Percentiles rank a stretch among this genome's conserved stretches.
Evolutionary conservation across 2,329 filamentous ascomycete genomes (phyloP).

Genomic region (Alternaria brassicicola): DNA sequence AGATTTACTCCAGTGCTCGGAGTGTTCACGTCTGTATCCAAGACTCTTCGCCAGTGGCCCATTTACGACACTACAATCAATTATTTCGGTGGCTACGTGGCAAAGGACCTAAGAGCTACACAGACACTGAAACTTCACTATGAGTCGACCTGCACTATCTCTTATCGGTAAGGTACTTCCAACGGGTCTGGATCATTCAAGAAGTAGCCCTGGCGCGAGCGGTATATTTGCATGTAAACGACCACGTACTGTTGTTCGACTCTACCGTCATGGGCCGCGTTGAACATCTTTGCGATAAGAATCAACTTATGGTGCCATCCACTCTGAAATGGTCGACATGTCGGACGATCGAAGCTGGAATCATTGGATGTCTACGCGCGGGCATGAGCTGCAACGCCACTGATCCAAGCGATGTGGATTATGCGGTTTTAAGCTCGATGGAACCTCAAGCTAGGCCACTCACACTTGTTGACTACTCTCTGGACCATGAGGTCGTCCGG

Average conservation of each 20-base stretch:
- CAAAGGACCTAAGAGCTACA: no score
- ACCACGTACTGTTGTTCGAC: neutral
- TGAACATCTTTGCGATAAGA: neutral
- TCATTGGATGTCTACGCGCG: neutral
- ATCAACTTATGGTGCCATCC: neutral
- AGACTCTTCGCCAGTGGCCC: neutral
- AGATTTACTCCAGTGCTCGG: constrained; percentile 10
- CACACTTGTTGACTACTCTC: constrained; percentile 13
- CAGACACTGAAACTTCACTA: neutral
- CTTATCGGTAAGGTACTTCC: constrained; percentile 15
- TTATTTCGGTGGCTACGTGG: neutral
- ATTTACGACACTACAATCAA: neutral
- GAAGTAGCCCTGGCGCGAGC: constrained; percentile 18
- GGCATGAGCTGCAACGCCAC: neutral
- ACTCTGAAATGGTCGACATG: neutral
- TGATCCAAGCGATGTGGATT: constrained; percentile 15
- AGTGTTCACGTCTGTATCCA: constrained; percentile 4
- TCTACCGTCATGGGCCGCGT: neutral
- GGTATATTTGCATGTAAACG: constrained; percentile 8
- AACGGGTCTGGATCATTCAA: constrained; percentile 25
- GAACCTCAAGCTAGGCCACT: neutral
- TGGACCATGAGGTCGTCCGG: neutral
- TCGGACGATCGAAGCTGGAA: neutral
- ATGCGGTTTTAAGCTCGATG: constrained; percentile 17
- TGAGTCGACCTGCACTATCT: neutral